Conservation (phyloP, 805 yeast genomes). For the Priceomyces medius region DNA sequence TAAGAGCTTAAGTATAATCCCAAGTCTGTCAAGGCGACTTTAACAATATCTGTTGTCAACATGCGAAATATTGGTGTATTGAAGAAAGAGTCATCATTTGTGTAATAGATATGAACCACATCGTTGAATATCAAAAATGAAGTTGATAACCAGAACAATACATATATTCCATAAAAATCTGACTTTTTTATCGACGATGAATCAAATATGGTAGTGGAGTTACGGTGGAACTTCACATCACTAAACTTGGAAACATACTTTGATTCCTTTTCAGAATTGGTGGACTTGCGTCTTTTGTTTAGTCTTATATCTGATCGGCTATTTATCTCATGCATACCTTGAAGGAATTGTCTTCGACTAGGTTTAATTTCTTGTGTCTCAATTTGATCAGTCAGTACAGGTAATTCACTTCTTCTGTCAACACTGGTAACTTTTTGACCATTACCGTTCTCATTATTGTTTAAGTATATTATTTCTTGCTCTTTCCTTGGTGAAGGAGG, state of each 20-base stretch:
- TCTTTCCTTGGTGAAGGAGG: not conserved
- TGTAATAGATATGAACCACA: constrained; percentile 51
- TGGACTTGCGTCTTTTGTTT: constrained; percentile 3
- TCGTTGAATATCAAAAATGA: constrained; percentile 55
- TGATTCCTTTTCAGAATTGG: constrained; percentile 11
- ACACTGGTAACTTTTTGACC: too few species aligned
- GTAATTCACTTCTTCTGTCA: too few species aligned
- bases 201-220: constrained; percentile 51
- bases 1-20: constrained; percentile 71
- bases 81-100: constrained; percentile 40
- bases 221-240: constrained; percentile 48
- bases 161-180: constrained; percentile 75
- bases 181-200: constrained; percentile 42
- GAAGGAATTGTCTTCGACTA: not conserved
- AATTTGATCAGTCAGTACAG: too few species aligned
- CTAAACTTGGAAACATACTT: constrained; percentile 50
- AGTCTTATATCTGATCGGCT: constrained; percentile 1
- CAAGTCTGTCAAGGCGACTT: constrained; percentile 73
- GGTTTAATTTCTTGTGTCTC: too few species aligned
- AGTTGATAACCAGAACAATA: constrained; percentile 72
- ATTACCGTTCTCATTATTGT: too few species aligned
- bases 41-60: constrained; percentile 58
- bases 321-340: not conserved
- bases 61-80: constrained; percentile 56
- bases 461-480: too few species aligned